Evolutionary conservation across 2,329 filamentous ascomycete genomes (phyloP).

Genomic region (Hypomyces perniciosus): DNA sequence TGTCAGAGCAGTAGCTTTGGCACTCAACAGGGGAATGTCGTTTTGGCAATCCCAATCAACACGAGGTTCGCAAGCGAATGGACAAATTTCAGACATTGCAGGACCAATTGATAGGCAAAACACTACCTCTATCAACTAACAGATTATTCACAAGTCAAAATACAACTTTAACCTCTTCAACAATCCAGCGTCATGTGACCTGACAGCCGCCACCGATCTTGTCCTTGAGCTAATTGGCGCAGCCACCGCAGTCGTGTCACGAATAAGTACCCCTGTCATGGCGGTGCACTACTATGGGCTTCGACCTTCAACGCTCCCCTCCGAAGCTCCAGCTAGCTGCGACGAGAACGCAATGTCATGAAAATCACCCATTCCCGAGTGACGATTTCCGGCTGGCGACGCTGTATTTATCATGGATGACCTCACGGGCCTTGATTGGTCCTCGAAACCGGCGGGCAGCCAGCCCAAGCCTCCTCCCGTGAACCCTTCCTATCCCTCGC

Average conservation of each 20-base stretch:
- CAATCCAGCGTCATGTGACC: slow-evolving; percentile 3
- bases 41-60: too few species aligned
- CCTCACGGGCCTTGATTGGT: slow-evolving; percentile 56
- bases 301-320: slow-evolving; percentile 1
- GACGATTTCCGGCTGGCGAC: slow-evolving; percentile 19
- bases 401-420: slow-evolving; percentile 49
- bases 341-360: slow-evolving; percentile 18
- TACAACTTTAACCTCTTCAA: too few species aligned
- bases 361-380: slow-evolving; percentile 19
- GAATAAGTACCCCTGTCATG: slow-evolving; percentile 7
- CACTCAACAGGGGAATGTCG: too few species aligned
- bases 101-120: background rate
- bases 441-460: slow-evolving; percentile 33
- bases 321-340: slow-evolving; percentile 3
- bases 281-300: slow-evolving; percentile 4
- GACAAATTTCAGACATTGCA: too few species aligned
- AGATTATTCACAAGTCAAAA: background rate
- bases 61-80: too few species aligned
- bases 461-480: slow-evolving; percentile 34
- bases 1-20: too few species aligned
- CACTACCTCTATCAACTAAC: background rate
- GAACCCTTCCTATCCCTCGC: slow-evolving; percentile 42
- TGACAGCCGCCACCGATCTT: background rate
- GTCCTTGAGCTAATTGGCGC: background rate
- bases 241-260: slow-evolving; percentile 2